Evolutionary conservation across 1,284 basidiomycete species (phyloP).

Genomic region (Pyrrhoderma noxium): DNA sequence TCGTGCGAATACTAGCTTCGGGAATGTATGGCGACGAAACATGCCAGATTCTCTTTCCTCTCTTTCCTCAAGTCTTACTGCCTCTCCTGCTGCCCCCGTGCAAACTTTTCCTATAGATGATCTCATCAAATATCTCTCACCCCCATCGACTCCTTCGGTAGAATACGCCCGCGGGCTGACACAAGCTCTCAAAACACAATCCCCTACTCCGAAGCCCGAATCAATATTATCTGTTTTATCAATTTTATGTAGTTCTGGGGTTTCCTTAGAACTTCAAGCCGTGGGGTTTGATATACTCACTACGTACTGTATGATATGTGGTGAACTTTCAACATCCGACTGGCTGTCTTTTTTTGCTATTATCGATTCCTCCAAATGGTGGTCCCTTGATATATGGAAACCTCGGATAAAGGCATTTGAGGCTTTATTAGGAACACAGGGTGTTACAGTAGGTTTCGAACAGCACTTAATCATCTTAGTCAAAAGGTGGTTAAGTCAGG

Average conservation of each 20-base stretch:
- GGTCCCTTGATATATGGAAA: conserved; percentile 63
- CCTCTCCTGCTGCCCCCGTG: conserved; percentile 18
- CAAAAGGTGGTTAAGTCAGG: conserved; percentile 54
- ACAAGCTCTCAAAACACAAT: conserved; percentile 33
- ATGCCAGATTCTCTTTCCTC: conserved; percentile 11
- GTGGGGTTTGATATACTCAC: conserved; percentile 65
- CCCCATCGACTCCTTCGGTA: conserved; percentile 52
- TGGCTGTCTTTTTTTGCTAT: too few species aligned
- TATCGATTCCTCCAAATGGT: conserved; percentile 26
- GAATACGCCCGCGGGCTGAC: conserved; percentile 38
- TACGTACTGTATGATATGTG: conserved; percentile 49
- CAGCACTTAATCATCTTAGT: conserved; percentile 45
- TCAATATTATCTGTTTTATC: conserved; percentile 49
- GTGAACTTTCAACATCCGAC: conserved; percentile 19
- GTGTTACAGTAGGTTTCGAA: conserved; percentile 60
- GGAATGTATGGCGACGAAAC: conserved; percentile 17
- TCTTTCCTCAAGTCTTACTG: conserved; percentile 5
- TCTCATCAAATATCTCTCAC: conserved; percentile 44
- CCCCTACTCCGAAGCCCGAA: conserved; percentile 42
- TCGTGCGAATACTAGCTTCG: conserved; percentile 16
- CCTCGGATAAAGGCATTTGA: conserved; percentile 56
- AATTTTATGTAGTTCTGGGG: conserved; percentile 45
- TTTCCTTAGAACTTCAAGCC: conserved; percentile 49
- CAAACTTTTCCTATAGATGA: conserved; percentile 34
- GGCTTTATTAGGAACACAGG: conserved; percentile 49